phyloP scores from a whole-genome alignment of 2,329 filamentous ascomycete genomes.

The Cercospora sp. region DNA sequence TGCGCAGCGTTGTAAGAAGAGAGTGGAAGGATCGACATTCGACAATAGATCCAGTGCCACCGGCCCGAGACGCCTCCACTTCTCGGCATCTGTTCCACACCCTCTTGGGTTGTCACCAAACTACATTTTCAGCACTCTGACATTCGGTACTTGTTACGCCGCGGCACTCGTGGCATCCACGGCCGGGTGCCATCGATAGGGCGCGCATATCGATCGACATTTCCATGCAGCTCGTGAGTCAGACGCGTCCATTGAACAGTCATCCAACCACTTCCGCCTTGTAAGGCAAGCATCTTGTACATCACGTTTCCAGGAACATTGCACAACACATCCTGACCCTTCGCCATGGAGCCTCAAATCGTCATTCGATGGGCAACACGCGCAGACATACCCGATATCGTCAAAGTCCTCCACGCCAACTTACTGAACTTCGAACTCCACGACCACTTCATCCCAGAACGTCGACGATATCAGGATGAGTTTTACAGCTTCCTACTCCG shows the following conservation, averaged over 20 bases:
- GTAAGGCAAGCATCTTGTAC: background rate
- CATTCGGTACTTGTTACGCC: background rate
- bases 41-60: background rate
- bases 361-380: conserved; percentile 25
- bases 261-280: background rate
- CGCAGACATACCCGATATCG: conserved; percentile 24
- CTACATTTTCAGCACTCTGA: background rate
- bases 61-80: background rate
- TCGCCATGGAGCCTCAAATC: conserved; percentile 5
- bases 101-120: background rate
- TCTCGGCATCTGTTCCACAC: background rate
- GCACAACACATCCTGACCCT: background rate
- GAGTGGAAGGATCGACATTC: background rate
- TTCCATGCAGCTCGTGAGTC: background rate
- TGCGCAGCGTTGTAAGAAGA: background rate
- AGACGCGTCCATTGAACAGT: background rate
- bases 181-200: background rate
- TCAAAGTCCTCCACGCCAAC: conserved; percentile 14
- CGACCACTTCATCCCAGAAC: conserved; percentile 22
- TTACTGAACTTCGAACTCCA: conserved; percentile 22
- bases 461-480: conserved; percentile 19
- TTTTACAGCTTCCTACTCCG: conserved; percentile 21
- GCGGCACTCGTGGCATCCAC: background rate
- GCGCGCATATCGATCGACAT: background rate
- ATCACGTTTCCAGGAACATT: background rate